Conservation (phyloP, 257 asterid genomes). For the Primulina tabacum region DNA sequence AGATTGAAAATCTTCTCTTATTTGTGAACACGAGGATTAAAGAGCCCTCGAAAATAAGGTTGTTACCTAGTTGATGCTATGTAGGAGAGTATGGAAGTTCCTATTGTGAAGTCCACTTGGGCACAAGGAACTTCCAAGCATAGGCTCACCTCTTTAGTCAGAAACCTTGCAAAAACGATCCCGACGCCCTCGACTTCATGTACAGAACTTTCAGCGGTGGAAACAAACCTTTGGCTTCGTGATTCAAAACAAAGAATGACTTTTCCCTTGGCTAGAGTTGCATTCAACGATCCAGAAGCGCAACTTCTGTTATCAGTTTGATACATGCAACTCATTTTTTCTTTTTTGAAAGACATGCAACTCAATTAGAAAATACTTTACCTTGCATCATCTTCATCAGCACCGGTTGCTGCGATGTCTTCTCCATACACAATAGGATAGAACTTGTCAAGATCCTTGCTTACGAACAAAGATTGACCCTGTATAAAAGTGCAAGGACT, state of each 20-base stretch:
- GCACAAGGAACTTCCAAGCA: slow-evolving; percentile 38
- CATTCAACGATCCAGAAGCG: slow-evolving; percentile 27
- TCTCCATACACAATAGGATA: slow-evolving; percentile 32
- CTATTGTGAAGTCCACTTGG: slow-evolving; percentile 37
- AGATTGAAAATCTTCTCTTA: slow-evolving; percentile 8
- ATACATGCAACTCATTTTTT: background rate
- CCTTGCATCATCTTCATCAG: slow-evolving; percentile 30
- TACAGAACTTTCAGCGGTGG: slow-evolving; percentile 27
- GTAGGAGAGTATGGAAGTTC: slow-evolving; percentile 36
- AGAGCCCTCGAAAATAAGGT: background rate
- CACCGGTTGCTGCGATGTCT: slow-evolving; percentile 28
- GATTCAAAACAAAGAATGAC: slow-evolving; percentile 39
- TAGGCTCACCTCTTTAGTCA: slow-evolving; percentile 31
- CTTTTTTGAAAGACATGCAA: background rate
- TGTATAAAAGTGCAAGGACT: background rate
- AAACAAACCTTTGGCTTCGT: slow-evolving; percentile 24
- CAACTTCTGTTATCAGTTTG: slow-evolving; percentile 27
- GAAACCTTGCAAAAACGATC: slow-evolving; percentile 28
- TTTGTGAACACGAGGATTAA: background rate
- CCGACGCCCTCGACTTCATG: slow-evolving; percentile 33
- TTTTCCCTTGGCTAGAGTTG: slow-evolving; percentile 34
- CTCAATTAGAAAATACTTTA: slow-evolving; percentile 15
- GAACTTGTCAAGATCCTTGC: slow-evolving; percentile 22
- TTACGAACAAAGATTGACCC: slow-evolving; percentile 27
- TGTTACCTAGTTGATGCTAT: slow-evolving; percentile 30